phyloP scores from a whole-genome alignment of 2,329 filamentous ascomycete genomes.

The Aurifilum marmelostoma region DNA sequence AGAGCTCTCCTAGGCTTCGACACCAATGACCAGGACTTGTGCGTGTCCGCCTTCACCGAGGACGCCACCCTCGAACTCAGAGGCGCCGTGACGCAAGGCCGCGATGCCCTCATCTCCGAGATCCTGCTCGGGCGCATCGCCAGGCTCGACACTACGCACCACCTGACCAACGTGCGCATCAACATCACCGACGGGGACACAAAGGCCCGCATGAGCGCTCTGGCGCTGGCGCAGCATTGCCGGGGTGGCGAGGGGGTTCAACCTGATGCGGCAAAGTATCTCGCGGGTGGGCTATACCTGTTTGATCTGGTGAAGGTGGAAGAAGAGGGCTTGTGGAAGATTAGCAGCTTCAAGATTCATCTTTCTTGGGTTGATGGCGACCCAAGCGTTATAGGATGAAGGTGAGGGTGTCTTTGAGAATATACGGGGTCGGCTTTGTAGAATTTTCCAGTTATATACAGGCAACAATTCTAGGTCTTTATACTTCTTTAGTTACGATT shows the following conservation, averaged over 20 bases:
- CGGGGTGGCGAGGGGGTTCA: neutral
- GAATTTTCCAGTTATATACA: too few relatives aligned
- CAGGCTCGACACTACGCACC: conserved; percentile 35
- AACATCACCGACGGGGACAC: conserved; percentile 27
- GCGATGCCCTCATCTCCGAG: conserved; percentile 31
- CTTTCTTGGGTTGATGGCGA: neutral
- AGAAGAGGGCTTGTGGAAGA: neutral
- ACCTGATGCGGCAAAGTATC: neutral
- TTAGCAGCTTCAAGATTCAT: conserved; percentile 29
- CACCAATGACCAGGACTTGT: conserved; percentile 35
- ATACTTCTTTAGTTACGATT: too few relatives aligned
- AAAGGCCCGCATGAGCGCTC: neutral
- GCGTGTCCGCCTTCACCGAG: conserved; percentile 37
- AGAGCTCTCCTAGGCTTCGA: conserved; percentile 36
- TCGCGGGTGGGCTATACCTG: conserved; percentile 3
- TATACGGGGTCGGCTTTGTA: neutral
- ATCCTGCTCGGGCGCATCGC: conserved; percentile 32
- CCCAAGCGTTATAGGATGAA: neutral
- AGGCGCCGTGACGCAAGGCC: conserved; percentile 31
- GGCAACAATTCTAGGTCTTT: too few relatives aligned
- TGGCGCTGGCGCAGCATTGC: conserved; percentile 9
- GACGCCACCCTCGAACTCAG: conserved; percentile 32
- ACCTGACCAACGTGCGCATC: conserved; percentile 20
- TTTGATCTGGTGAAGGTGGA: conserved; percentile 13
- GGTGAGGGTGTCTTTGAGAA: neutral